Evolutionary conservation across 2,329 filamentous ascomycete species (phyloP), one percentile per base, ranked within the genome.

Genomic region (Colletotrichum gloeosporioides): DNA sequence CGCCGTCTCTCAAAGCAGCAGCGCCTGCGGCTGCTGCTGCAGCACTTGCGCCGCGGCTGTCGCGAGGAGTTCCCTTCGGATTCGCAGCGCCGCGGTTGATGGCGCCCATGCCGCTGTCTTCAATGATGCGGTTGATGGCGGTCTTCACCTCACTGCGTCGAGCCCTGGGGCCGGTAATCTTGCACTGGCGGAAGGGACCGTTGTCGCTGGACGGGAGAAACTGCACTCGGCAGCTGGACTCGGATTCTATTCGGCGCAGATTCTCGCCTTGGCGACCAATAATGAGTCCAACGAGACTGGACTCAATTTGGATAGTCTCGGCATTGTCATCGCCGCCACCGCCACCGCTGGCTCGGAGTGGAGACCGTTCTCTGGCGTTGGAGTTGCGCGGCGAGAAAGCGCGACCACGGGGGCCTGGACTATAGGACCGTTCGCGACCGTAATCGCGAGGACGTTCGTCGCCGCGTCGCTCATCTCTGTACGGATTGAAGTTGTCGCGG

Each of bases 181-280:
- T 95, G 88, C 96, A 98, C 82, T 96, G 93, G 74, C 96, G 93
- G 80, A 93, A 93, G 18, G 93, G 90, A 25, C 94, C 94, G 62
- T 92, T 92, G 81, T 95, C 93, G 75, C 92, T 91, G 18, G 95
- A 91, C 39, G 95, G 94, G 76, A 98, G 90, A 83, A 98, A 98
- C 85, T 98, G 96, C 31, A 98, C 95, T 75, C 96, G 91, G 80
- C 95, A 96, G 70, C 92, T 92, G 64, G 94, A 95, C 80, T 98
- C 95, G 62, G 91, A 89, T 85, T 98, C 96, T 78, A 98, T 95
- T 75, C 95, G 93, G 79, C 95, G 90, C 59, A 98, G 88, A 80
- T 98, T 98, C 86, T 98, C 96, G 79, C 96, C 96, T 82, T 96
- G 94, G 76, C 96, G 92, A 69, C 96, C 96, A 82, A 98, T 98